Conservation (phyloP, 352 stramenopile species). For the Phytopythium kandeliae region DNA sequence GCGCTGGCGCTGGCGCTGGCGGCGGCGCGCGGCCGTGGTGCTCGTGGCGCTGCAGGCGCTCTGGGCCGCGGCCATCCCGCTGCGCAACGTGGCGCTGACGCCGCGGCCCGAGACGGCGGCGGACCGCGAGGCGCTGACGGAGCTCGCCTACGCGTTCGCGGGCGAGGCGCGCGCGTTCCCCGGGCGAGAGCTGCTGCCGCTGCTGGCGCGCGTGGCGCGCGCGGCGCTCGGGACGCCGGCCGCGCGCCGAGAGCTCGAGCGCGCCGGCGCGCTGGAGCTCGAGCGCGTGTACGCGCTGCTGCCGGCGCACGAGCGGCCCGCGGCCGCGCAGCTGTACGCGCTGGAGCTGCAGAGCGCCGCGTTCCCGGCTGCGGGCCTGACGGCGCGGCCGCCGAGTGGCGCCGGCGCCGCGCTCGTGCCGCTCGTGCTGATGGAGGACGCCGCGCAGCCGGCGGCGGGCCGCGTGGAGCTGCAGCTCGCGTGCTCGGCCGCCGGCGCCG, state of each 20-base stretch:
- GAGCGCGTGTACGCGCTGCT: conserved; percentile 30
- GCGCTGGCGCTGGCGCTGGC: too few species aligned
- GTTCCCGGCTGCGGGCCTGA: conserved; percentile 30
- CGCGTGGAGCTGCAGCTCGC: conserved; percentile 20
- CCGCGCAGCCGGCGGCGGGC: background rate
- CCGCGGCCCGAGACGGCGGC: too few species aligned
- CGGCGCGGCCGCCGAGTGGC: conserved; percentile 7
- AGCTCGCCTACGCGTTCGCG: conserved; percentile 5
- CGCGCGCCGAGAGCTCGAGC: conserved; percentile 20
- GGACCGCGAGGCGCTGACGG: conserved; percentile 7
- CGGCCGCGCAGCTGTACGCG: conserved; percentile 30
- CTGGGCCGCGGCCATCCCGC: conserved; percentile 27
- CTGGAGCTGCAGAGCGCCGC: conserved; percentile 33
- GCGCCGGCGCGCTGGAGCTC: conserved; percentile 24
- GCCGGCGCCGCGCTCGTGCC: conserved; percentile 7
- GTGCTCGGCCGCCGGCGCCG: conserved; percentile 20
- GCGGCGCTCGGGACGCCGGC: conserved; percentile 16
- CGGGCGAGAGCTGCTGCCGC: conserved; percentile 17
- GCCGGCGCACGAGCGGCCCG: conserved; percentile 21
- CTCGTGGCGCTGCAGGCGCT: conserved; percentile 25
- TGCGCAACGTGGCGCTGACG: conserved; percentile 38
- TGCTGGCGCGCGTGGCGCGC: conserved; percentile 24
- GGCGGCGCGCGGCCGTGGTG: background rate
- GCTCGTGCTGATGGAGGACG: conserved; percentile 18
- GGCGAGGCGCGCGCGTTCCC: conserved; percentile 8